Percentiles rank a stretch among this genome's conserved stretches.
Evolutionary conservation across 352 stramenopile species (phyloP).

Genomic region (Phytophthora sp.): DNA sequence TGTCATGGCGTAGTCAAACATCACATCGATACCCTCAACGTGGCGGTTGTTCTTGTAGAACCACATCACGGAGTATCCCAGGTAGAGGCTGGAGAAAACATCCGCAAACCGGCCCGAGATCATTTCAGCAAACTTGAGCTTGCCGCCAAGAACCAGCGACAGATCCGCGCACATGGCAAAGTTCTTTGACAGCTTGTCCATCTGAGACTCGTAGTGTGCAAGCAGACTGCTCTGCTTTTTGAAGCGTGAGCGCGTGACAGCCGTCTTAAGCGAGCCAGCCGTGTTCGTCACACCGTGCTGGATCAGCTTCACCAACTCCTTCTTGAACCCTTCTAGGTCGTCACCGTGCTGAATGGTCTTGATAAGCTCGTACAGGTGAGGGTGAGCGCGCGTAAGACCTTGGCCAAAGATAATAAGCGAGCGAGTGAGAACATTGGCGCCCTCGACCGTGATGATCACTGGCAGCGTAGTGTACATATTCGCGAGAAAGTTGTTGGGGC

Average conservation of each 20-base stretch:
- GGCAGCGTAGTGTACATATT: constrained; percentile 97
- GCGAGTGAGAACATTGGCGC: constrained; percentile 97
- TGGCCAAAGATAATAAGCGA: constrained; percentile 98
- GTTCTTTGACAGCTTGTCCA: constrained; percentile 96
- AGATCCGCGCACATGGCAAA: constrained; percentile 97
- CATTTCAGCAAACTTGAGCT: constrained; percentile 99
- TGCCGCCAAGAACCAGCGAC: constrained; percentile 96
- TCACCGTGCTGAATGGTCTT: constrained; percentile 96
- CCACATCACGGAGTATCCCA: constrained; percentile 97
- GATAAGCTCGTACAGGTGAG: constrained; percentile 98
- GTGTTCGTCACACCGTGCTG: constrained; percentile 95
- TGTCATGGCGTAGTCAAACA: constrained; percentile 98
- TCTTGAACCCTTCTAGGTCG: constrained; percentile 94
- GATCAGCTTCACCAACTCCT: constrained; percentile 95
- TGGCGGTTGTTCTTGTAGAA: constrained; percentile 96
- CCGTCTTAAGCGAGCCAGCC: constrained; percentile 84
- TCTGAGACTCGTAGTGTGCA: constrained; percentile 97
- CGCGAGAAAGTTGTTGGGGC: constrained; percentile 96
- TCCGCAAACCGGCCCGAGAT: constrained; percentile 97
- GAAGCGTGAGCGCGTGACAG: constrained; percentile 91
- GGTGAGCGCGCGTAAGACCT: constrained; percentile 97
- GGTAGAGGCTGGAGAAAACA: constrained; percentile 96
- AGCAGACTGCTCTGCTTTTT: constrained; percentile 90
- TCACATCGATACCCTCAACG: constrained; percentile 93
- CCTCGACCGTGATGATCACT: constrained; percentile 98